Conservation (phyloP, 441 rosid genomes). For the Lepidium campestre region DNA sequence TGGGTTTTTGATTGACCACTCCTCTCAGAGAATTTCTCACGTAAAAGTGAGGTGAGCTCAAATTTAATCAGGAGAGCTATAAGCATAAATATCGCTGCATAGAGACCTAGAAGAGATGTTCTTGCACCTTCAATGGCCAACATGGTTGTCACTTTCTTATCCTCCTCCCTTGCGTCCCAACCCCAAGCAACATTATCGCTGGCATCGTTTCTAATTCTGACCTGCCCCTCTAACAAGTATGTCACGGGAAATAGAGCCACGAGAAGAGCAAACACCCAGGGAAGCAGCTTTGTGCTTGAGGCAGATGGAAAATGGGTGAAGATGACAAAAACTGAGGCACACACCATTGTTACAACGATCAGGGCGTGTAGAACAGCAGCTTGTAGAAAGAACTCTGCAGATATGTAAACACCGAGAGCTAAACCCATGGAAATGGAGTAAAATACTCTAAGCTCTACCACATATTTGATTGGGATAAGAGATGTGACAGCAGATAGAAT, state of each 20-base stretch:
- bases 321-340: constrained; percentile 80
- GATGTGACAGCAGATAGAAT: constrained; percentile 85
- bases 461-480: constrained; percentile 75
- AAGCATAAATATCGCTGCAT: constrained; percentile 95
- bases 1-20: constrained; percentile 47
- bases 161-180: constrained; percentile 63
- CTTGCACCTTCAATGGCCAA: constrained; percentile 98
- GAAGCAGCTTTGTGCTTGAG: constrained; percentile 89
- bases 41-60: constrained; percentile 88
- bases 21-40: constrained; percentile 77
- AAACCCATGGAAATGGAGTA: constrained; percentile 81
- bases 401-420: constrained; percentile 88
- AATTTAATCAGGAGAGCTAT: constrained; percentile 88
- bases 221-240: constrained; percentile 91
- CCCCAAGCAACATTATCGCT: constrained; percentile 44
- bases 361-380: constrained; percentile 85
- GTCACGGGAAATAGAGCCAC: constrained; percentile 97
- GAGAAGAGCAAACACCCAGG: constrained; percentile 96
- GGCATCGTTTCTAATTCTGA: constrained; percentile 66
- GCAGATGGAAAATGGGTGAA: constrained; percentile 98
- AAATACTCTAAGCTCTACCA: constrained; percentile 78
- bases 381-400: constrained; percentile 96
- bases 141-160: constrained; percentile 62
- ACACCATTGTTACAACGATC: constrained; percentile 77
- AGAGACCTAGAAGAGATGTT: constrained; percentile 94